Evolutionary conservation across 2,329 filamentous ascomycete species (phyloP), one percentile per base, ranked within the genome.

Genomic region (Fusarium euwallaceae): DNA sequence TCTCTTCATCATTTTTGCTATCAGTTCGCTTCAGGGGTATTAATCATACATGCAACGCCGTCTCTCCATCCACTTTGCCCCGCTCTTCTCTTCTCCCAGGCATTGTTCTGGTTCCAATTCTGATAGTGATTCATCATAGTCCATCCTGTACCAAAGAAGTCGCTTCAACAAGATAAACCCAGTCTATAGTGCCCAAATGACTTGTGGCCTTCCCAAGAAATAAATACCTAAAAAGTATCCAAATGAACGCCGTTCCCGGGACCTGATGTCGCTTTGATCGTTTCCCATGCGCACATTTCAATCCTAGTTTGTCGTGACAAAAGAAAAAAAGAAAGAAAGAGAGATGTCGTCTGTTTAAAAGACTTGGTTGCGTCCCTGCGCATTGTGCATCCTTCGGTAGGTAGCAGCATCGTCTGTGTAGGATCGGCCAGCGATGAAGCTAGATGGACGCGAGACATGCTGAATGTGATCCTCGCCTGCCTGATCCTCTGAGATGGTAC

Each of bases 401-500:
- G 62, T 67, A n/a, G 76, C 53, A 22, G 68, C 55, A 51, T 79
- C 78, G 29, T 79, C 78, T 11, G 75, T 79, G 58, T 76, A 79
- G 32, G 78, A 64, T 24, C 77, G 76, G 6, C 75, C 75, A 12
- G 64, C 66, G 34, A 79, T 70, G 53, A 76, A 70, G 55, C 78
- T 79, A 41, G 71, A 61, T 27, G 78, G 78, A 22, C 78, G 76
- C 29, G 77, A 77, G 61, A 79, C 61, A 48, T 77, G 77, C 32
- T 73, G 72, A 51, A 70, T 68, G 39, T 71, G 77, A 34, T 77
- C 69, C 34, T 81, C 80, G 17, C 73, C 79, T 7, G 70, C 67
- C n/a, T 72, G 66, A 34, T 80, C 78, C 69, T 84, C 83, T 0
- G 79, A 78, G 12, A 84, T 82, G 24, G 82, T 78, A 11, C 79